Conservation (phyloP, 2,329 filamentous ascomycete genomes). For the Lojkania enalia region DNA sequence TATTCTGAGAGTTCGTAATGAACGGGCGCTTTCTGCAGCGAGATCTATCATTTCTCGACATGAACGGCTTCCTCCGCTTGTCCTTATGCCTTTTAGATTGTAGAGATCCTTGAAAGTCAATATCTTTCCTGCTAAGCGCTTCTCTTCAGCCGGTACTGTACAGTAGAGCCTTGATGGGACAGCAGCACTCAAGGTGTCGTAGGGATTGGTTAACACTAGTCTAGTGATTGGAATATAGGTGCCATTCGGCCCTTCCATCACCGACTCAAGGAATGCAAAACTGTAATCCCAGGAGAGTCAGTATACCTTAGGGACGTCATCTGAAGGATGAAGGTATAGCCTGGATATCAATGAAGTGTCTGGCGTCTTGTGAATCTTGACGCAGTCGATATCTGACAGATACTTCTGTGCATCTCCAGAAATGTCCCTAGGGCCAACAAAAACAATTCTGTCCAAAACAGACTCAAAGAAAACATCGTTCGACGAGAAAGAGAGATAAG, state of each 20-base stretch:
- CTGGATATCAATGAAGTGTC: constrained; percentile 7
- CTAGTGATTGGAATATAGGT: constrained; percentile 16
- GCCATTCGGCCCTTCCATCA: constrained; percentile 16
- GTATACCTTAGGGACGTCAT: constrained; percentile 14
- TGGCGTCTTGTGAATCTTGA: constrained; percentile 5
- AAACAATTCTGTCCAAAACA: constrained; percentile 10
- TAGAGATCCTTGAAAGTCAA: constrained; percentile 25
- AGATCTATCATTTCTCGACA: constrained; percentile 12
- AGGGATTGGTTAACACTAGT: constrained; percentile 12
- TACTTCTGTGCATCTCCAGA: constrained; percentile 4
- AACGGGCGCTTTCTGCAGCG: constrained; percentile 7
- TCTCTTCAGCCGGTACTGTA: constrained; percentile 3
- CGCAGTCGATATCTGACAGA: constrained; percentile 8
- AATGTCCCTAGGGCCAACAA: constrained; percentile 7
- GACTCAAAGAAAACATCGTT: constrained; percentile 16
- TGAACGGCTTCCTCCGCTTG: constrained; percentile 18
- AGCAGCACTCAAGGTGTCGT: constrained; percentile 13
- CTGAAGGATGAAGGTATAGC: constrained; percentile 14
- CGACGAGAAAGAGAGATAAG: constrained; percentile 1
- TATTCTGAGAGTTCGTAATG: constrained; percentile 19
- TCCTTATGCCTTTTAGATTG: constrained; percentile 17
- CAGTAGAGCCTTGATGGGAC: constrained; percentile 22
- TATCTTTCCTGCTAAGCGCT: constrained; percentile 15
- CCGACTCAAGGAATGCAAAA: constrained; percentile 12
- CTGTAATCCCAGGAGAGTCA: constrained; percentile 17